Conservation (phyloP, 2,329 filamentous ascomycete genomes). For the Colletotrichum sojae region DNA sequence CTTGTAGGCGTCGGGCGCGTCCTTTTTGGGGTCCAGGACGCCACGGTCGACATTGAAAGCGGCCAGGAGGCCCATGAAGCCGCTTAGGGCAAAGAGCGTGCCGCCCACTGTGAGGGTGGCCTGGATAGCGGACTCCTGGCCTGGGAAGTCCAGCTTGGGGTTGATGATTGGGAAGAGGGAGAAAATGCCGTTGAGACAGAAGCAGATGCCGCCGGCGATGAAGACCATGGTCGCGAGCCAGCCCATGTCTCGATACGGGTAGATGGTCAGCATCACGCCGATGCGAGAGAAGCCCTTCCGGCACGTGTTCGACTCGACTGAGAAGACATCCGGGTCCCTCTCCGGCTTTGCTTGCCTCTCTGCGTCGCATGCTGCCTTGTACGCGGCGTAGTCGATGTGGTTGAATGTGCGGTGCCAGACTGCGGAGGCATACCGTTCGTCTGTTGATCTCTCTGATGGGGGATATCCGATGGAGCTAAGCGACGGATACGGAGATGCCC, state of each 20-base stretch:
- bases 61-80: constrained; percentile 27
- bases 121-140: constrained; percentile 8
- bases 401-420: constrained; percentile 37
- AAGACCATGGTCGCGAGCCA: constrained; percentile 37
- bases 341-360: constrained; percentile 32
- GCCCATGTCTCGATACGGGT: constrained; percentile 38
- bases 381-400: constrained; percentile 35
- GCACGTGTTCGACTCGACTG: neutral
- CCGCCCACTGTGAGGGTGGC: constrained; percentile 22
- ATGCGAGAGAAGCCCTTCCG: constrained; percentile 24
- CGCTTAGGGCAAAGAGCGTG: constrained; percentile 19
- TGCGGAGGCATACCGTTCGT: constrained; percentile 28
- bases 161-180: constrained; percentile 11
- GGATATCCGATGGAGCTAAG: constrained; percentile 36
- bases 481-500: constrained; percentile 31
- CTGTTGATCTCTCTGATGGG: constrained; percentile 16
- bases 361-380: constrained; percentile 36
- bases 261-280: constrained; percentile 35
- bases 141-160: constrained; percentile 16
- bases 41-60: constrained; percentile 36
- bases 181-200: constrained; percentile 32
- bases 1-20: constrained; percentile 32
- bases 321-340: constrained; percentile 22
- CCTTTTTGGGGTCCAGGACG: constrained; percentile 26
- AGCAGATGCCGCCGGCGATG: constrained; percentile 12